Conservation (phyloP, 106 monocot genomes). For the Dendrobium huoshanense region DNA sequence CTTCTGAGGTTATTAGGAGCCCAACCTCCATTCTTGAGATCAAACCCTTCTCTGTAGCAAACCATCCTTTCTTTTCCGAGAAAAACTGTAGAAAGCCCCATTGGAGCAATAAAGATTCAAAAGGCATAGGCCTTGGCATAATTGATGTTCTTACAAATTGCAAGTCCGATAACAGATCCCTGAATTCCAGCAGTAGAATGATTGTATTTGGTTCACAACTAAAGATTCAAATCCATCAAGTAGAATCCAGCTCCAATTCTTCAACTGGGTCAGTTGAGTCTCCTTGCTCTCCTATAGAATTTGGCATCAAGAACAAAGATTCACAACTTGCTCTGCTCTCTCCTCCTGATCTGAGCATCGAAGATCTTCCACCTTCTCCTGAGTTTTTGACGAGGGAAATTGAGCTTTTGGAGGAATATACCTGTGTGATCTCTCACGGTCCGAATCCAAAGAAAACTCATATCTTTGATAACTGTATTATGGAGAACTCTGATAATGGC, state of each 20-base stretch:
- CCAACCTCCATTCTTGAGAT: conserved; percentile 82
- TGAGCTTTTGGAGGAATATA: conserved; percentile 73
- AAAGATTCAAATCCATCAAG: conserved; percentile 34
- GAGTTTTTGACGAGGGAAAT: conserved; percentile 25
- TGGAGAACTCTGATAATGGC: conserved; percentile 39
- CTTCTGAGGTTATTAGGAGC: conserved; percentile 47
- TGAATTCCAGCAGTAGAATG: conserved; percentile 9
- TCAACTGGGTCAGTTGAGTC: conserved; percentile 7
- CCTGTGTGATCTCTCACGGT: conserved; percentile 62
- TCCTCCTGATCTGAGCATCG: background rate
- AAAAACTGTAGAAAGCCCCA: conserved; percentile 8
- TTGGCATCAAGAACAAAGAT: conserved; percentile 57
- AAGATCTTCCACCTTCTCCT: conserved; percentile 1
- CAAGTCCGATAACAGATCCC: conserved; percentile 4
- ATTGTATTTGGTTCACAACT: conserved; percentile 55
- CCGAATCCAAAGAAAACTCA: conserved; percentile 66
- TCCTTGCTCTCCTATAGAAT: conserved; percentile 41
- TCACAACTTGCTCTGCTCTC: conserved; percentile 34
- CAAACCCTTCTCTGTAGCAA: conserved; percentile 35
- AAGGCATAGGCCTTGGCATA: conserved; percentile 38
- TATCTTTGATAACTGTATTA: conserved; percentile 58
- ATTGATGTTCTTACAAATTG: conserved; percentile 34
- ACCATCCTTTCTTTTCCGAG: background rate
- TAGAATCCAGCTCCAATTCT: conserved; percentile 1
- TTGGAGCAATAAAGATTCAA: background rate